Evolutionary conservation across 305 asterid genomes (phyloP), one percentile per base, ranked within the genome.

Genomic region (Ilex paraguariensis): DNA sequence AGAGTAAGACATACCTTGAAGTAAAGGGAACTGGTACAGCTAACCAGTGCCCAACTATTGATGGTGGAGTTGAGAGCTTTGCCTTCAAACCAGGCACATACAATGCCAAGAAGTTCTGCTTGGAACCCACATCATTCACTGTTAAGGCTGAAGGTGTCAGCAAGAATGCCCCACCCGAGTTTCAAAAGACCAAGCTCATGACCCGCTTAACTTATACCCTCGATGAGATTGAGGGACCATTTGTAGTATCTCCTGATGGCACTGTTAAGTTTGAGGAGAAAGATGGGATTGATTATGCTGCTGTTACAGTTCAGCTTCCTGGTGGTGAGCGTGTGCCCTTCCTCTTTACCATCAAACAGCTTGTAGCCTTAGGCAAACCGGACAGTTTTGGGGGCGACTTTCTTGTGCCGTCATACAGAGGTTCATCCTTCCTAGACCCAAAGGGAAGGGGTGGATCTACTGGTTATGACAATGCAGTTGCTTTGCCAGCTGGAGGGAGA

Each of bases 391-490:
- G 84, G 0, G 99, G 99, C 0, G 89, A 82, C 2, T 93, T 83
- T 70, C 79, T 93, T 0, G 99, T 93, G 66, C 99, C 99, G 0
- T 93, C 99, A 0, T 90, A 93, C 87, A 69, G 96, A 71, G 99
- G 97, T 0, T 90, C 99, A 0, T 90, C 99, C 9, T 93, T 93
- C 84, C 88, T 93, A 4, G 97, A 93, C 95, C 99, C 99, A 16
- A 93, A 93, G 88, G 99, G 99, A 10, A 71, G 99, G n/a, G 96
- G 99, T 61, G 99, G 97, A 10, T 87, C 99, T 0, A 93, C 99
- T 10, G 97, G 99, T 11, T 93, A 90, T 40, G 99, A 93, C 73
- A 93, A 86, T 40, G 97, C 97, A 0, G 97, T 93, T 60, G 99
- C 97, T 0, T 74, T 93, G 87, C 97, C 97, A 0, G 99, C 97